phyloP scores from a whole-genome alignment of 306 rosid genomes.

The Astragalus glycyphyllos region DNA sequence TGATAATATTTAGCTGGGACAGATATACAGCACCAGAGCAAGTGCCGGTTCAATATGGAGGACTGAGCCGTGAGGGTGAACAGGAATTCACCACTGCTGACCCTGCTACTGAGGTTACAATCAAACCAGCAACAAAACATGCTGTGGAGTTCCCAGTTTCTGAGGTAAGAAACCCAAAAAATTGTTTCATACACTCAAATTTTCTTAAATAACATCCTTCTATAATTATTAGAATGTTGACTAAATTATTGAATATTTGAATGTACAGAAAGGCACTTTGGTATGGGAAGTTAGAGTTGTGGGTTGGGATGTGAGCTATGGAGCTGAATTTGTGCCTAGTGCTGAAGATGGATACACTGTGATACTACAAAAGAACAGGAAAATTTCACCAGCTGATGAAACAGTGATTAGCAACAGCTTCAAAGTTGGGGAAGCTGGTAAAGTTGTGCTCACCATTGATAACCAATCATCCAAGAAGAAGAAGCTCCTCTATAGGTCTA shows the following conservation, averaged over 20 bases:
- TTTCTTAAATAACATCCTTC: background rate
- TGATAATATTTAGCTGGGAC: constrained; percentile 24
- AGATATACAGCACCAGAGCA: constrained; percentile 85
- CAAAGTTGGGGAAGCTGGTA: constrained; percentile 77
- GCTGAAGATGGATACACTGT: constrained; percentile 82
- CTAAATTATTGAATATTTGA: constrained; percentile 14
- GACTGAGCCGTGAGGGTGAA: constrained; percentile 79
- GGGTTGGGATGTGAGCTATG: constrained; percentile 90
- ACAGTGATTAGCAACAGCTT: constrained; percentile 68
- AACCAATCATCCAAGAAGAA: constrained; percentile 93
- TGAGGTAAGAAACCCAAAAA: constrained; percentile 58
- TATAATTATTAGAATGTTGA: background rate
- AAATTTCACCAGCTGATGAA: constrained; percentile 67
- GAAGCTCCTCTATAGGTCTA: constrained; percentile 91
- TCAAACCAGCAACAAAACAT: constrained; percentile 77
- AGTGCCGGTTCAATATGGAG: constrained; percentile 91
- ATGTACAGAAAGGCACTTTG: constrained; percentile 57
- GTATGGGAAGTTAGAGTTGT: constrained; percentile 86
- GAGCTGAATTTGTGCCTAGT: constrained; percentile 81
- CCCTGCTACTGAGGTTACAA: constrained; percentile 69
- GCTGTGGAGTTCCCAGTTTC: constrained; percentile 70
- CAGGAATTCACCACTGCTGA: constrained; percentile 74
- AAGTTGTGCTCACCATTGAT: constrained; percentile 79
- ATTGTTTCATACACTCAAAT: background rate
- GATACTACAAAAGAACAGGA: constrained; percentile 79